These are phyloP conservation scores for Aspergillus fumigatus DNA, from an alignment of 2,329 filamentous ascomycete genomes.

Conservation along the genomic window DNA sequence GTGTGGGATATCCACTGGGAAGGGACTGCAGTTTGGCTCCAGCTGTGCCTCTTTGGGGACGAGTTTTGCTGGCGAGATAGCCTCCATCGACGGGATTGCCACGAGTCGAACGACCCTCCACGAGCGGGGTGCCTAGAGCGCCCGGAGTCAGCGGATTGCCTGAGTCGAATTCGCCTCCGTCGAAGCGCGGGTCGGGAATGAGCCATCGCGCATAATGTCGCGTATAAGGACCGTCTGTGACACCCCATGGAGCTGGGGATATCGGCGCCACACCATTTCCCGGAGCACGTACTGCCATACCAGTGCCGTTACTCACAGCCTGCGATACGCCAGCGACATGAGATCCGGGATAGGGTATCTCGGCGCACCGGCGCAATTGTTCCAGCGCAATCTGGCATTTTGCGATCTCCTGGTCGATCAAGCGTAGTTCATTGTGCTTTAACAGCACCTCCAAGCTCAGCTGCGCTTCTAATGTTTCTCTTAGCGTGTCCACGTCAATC, in stretches of 20 bases:
- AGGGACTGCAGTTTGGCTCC: conserved; percentile 65
- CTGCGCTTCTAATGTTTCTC: conserved; percentile 75
- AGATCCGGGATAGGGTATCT: conserved; percentile 82
- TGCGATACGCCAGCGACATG: conserved; percentile 56
- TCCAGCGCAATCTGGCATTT: conserved; percentile 93
- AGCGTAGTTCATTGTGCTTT: conserved; percentile 88
- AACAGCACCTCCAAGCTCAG: conserved; percentile 86
- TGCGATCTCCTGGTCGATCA: conserved; percentile 93
- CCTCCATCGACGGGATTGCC: conserved; percentile 61
- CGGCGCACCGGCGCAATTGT: conserved; percentile 84
- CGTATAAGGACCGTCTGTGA: conserved; percentile 86
- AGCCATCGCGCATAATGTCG: conserved; percentile 96
- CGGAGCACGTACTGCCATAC: conserved; percentile 61
- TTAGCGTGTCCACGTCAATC: conserved; percentile 47
- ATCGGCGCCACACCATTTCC: conserved; percentile 63
- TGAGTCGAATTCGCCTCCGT: conserved; percentile 52
- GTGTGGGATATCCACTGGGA: conserved; percentile 64
- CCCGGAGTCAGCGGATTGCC: conserved; percentile 15
- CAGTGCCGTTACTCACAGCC: conserved; percentile 69
- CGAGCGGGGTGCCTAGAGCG: conserved; percentile 40
- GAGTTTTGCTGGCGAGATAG: conserved; percentile 50
- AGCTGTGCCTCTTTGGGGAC: conserved; percentile 55
- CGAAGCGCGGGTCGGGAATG: conserved; percentile 81
- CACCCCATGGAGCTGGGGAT: conserved; percentile 84
- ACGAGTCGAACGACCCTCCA: conserved; percentile 74